Evolutionary conservation across 1,284 basidiomycete genomes (phyloP).

Genomic region (Malassezia slooffiae): DNA sequence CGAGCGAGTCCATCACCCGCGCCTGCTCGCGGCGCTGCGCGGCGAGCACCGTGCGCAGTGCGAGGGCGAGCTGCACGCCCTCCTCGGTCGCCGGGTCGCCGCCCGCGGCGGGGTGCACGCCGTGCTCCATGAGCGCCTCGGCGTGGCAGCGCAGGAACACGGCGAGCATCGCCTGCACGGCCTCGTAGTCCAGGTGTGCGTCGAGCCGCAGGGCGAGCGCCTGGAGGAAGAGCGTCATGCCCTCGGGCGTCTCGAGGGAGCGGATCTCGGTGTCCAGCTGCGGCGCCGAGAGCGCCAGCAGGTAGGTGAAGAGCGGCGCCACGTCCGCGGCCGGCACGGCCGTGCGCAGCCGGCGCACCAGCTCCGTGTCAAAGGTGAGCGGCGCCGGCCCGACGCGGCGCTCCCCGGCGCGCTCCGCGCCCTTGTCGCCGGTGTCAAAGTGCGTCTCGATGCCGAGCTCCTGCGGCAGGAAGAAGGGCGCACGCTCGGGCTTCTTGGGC

Average conservation of each 20-base stretch:
- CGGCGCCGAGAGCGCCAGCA: constrained; percentile 78
- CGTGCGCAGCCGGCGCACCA: constrained; percentile 23
- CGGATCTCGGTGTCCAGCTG: constrained; percentile 83
- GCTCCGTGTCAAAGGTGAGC: constrained; percentile 23
- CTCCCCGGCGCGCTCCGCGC: background rate
- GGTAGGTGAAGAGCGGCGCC: constrained; percentile 62
- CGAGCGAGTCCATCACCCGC: constrained; percentile 30
- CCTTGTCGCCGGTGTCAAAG: constrained; percentile 48
- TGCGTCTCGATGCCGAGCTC: constrained; percentile 64
- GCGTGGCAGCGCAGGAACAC: constrained; percentile 76
- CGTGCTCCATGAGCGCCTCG: constrained; percentile 61
- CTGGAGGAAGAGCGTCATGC: constrained; percentile 60
- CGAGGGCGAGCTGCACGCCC: constrained; percentile 20
- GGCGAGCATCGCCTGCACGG: constrained; percentile 75
- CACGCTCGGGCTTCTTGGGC: constrained; percentile 84
- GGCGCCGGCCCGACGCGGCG: background rate
- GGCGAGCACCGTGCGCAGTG: constrained; percentile 22
- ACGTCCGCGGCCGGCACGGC: constrained; percentile 22
- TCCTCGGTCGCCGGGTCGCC: constrained; percentile 55
- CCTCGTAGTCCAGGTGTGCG: constrained; percentile 83
- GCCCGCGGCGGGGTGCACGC: constrained; percentile 14
- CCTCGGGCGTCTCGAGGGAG: constrained; percentile 57
- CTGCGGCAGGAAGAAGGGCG: constrained; percentile 86
- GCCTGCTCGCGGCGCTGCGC: constrained; percentile 25
- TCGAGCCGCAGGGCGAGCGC: constrained; percentile 64